Conservation (phyloP, 345 rosid genomes). For the Lepidium didymum region DNA sequence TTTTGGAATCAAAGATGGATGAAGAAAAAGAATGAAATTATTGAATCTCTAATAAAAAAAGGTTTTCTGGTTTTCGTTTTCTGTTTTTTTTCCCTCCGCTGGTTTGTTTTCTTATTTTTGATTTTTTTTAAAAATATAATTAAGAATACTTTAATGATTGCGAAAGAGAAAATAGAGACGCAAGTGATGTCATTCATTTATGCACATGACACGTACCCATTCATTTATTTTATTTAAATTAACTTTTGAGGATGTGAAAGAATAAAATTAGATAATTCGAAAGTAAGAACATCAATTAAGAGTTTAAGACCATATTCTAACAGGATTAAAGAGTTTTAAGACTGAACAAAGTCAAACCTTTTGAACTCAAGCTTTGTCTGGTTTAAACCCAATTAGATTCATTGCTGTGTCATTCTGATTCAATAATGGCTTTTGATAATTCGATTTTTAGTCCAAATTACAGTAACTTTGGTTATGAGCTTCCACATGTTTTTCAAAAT, state of each 20-base stretch:
- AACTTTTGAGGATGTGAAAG: no score
- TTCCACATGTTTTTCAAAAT: neutral
- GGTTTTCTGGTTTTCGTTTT: constrained; percentile 2
- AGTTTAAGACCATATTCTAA: neutral
- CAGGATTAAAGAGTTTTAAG: neutral
- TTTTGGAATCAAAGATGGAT: neutral
- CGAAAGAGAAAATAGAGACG: constrained; percentile 10
- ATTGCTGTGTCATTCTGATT: neutral
- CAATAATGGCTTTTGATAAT: neutral
- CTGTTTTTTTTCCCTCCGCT: neutral
- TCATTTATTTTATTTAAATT: neutral
- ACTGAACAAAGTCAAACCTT: neutral
- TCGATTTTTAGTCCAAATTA: neutral
- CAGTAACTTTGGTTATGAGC: neutral
- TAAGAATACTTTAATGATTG: constrained; percentile 3
- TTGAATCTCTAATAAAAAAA: neutral
- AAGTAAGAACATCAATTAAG: neutral
- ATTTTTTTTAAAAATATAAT: neutral
- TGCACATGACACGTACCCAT: constrained; percentile 6
- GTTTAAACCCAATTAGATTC: neutral
- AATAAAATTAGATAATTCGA: no score
- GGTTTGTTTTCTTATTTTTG: neutral
- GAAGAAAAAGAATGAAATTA: neutral
- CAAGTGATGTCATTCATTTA: constrained; percentile 11
- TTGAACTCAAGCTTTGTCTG: neutral